Evolutionary conservation across 495 filamentous ascomycete genomes (phyloP).

Genomic region (Aspergillus wentii): DNA sequence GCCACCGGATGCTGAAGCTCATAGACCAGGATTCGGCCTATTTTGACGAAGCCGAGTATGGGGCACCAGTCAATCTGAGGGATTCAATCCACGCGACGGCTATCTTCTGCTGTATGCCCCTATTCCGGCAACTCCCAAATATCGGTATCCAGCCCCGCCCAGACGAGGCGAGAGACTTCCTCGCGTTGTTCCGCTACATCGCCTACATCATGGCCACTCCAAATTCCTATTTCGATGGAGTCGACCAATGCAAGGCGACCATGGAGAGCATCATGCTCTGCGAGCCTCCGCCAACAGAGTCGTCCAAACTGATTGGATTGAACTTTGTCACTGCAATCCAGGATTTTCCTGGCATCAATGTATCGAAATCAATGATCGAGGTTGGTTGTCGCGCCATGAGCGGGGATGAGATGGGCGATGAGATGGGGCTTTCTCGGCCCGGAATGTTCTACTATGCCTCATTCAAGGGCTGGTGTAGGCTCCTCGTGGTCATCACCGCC

Average conservation of each 20-base stretch:
- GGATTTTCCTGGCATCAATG: slow-evolving; percentile 4
- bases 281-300: slow-evolving; percentile 56
- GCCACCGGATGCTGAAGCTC: slow-evolving; percentile 58
- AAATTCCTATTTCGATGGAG: slow-evolving; percentile 47
- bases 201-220: slow-evolving; percentile 62
- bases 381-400: slow-evolving; percentile 47
- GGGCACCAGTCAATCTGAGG: slow-evolving; percentile 67
- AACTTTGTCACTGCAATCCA: slow-evolving; percentile 65
- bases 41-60: slow-evolving; percentile 51
- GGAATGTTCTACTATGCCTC: slow-evolving; percentile 37
- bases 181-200: slow-evolving; percentile 68
- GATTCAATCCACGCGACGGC: slow-evolving; percentile 62
- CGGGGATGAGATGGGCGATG: slow-evolving; percentile 46
- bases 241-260: slow-evolving; percentile 46
- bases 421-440: slow-evolving; percentile 47
- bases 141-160: slow-evolving; percentile 58
- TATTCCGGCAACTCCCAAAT: slow-evolving; percentile 62
- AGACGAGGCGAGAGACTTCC: slow-evolving; percentile 58
- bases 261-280: slow-evolving; percentile 58
- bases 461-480: slow-evolving; percentile 41
- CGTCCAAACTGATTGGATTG: slow-evolving; percentile 55
- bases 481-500: slow-evolving; percentile 38
- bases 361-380: slow-evolving; percentile 34
- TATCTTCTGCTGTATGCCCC: slow-evolving; percentile 57
- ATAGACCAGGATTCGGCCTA: slow-evolving; percentile 47